These are phyloP conservation scores for Castanospermum australe DNA, from an alignment of 306 rosid genomes.

Conservation along the genomic window DNA sequence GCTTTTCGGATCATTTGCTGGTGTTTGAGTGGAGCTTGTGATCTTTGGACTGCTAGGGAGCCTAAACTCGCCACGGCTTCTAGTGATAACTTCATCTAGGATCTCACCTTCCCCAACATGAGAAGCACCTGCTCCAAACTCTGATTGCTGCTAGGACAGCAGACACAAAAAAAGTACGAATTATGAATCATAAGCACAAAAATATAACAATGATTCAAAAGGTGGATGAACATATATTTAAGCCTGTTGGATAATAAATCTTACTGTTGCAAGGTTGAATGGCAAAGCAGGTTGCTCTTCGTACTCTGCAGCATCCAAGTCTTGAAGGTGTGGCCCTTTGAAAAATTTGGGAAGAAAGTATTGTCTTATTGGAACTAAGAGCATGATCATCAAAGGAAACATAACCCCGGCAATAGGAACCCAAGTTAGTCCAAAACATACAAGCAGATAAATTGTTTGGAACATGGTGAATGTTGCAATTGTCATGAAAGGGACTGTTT, in stretches of 20 bases:
- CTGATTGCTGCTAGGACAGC: constrained; percentile 64
- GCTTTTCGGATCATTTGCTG: constrained; percentile 43
- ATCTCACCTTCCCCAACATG: constrained; percentile 71
- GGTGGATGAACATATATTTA: not conserved
- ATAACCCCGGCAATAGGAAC: constrained; percentile 92
- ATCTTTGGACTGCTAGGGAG: constrained; percentile 76
- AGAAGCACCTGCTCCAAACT: constrained; percentile 66
- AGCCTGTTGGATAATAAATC: constrained; percentile 17
- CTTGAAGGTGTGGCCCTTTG: constrained; percentile 94
- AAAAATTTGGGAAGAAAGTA: constrained; percentile 86
- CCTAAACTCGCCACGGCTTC: constrained; percentile 96
- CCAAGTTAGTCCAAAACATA: constrained; percentile 97
- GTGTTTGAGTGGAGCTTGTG: constrained; percentile 80
- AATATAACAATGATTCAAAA: not conserved
- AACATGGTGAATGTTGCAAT: constrained; percentile 76
- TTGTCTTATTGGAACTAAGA: constrained; percentile 85
- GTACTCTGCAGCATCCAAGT: constrained; percentile 90
- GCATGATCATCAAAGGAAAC: constrained; percentile 98
- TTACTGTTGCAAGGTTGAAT: constrained; percentile 71
- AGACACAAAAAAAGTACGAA: not conserved
- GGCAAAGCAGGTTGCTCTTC: constrained; percentile 92
- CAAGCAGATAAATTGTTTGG: constrained; percentile 77
- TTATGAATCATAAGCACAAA: constrained; percentile 4
- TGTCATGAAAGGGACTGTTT: constrained; percentile 94
- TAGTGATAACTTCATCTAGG: constrained; percentile 77